Evolutionary conservation across 2,329 filamentous ascomycete species (phyloP).

Genomic region (Fusarium coffeatum): DNA sequence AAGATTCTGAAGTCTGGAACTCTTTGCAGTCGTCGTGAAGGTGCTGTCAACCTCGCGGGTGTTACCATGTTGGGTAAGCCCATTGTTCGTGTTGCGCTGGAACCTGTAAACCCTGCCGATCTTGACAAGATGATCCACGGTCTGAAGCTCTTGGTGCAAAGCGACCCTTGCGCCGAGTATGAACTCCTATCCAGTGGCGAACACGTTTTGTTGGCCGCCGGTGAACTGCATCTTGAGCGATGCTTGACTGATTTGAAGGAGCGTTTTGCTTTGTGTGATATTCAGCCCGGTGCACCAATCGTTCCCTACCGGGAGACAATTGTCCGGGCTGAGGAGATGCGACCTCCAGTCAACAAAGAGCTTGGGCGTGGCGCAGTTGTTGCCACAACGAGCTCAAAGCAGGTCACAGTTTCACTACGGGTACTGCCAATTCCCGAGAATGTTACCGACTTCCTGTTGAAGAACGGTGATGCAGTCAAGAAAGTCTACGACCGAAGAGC

Average conservation of each 20-base stretch:
- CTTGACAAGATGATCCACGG: conserved; percentile 95
- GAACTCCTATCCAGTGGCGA: conserved; percentile 93
- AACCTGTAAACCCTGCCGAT: conserved; percentile 89
- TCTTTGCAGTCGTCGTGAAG: conserved; percentile 86
- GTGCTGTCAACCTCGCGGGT: conserved; percentile 90
- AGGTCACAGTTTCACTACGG: conserved; percentile 79
- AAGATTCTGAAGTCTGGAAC: conserved; percentile 97
- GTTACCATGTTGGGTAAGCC: conserved; percentile 83
- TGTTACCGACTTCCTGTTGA: conserved; percentile 87
- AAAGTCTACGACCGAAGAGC: conserved; percentile 76
- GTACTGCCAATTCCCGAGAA: conserved; percentile 81
- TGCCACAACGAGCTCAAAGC: conserved; percentile 83
- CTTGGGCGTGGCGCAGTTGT: conserved; percentile 85
- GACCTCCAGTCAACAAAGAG: conserved; percentile 84
- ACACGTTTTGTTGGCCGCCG: conserved; percentile 93
- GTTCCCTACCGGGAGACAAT: conserved; percentile 97
- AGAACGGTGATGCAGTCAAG: conserved; percentile 83
- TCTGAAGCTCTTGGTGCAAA: conserved; percentile 87
- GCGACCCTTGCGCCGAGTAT: conserved; percentile 95
- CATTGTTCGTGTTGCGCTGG: conserved; percentile 95
- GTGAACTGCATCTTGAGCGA: conserved; percentile 92
- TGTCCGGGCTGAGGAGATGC: conserved; percentile 89
- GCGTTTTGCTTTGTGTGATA: conserved; percentile 91
- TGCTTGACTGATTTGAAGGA: conserved; percentile 94
- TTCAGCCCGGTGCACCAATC: conserved; percentile 92